phyloP scores from a whole-genome alignment of 768 basidiomycete genomes.

The Nidularia pulvinata region DNA sequence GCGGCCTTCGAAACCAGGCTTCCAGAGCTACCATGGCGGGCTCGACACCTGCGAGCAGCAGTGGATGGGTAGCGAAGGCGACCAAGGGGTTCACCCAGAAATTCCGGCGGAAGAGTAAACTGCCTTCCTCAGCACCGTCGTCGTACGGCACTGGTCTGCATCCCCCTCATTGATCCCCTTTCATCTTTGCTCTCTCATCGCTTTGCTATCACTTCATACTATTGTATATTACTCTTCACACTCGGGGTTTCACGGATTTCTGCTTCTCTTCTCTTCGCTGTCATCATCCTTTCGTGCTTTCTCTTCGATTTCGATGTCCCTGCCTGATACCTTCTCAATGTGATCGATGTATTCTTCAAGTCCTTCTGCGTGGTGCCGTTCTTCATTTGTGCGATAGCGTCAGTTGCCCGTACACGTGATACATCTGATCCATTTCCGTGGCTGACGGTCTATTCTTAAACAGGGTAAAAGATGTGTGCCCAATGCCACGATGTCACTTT shows the following conservation, averaged over 20 bases:
- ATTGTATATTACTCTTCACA: neutral
- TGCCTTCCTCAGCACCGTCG: neutral
- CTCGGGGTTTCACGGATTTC: neutral
- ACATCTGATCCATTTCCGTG: too few species aligned
- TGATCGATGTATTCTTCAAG: neutral
- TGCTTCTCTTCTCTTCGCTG: neutral
- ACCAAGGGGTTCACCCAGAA: slow-evolving; percentile 41
- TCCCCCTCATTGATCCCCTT: neutral
- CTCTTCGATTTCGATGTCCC: too few species aligned
- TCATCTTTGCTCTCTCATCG: neutral
- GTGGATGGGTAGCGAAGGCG: slow-evolving; percentile 30
- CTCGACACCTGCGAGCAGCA: slow-evolving; percentile 12
- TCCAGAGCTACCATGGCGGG: slow-evolving; percentile 26
- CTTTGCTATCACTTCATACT: neutral
- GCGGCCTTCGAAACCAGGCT: slow-evolving; percentile 28
- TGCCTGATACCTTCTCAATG: slow-evolving; percentile 6
- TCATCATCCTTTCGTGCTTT: too few species aligned
- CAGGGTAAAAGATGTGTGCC: too few species aligned
- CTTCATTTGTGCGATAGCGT: too few species aligned
- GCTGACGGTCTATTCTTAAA: too few species aligned
- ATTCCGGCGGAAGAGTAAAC: slow-evolving; percentile 35
- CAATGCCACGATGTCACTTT: slow-evolving; percentile 14
- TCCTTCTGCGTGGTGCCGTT: neutral
- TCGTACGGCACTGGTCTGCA: neutral
- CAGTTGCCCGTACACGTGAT: too few species aligned